phyloP scores from a whole-genome alignment of 805 yeast genomes.

The Metschnikowia hibisci region DNA sequence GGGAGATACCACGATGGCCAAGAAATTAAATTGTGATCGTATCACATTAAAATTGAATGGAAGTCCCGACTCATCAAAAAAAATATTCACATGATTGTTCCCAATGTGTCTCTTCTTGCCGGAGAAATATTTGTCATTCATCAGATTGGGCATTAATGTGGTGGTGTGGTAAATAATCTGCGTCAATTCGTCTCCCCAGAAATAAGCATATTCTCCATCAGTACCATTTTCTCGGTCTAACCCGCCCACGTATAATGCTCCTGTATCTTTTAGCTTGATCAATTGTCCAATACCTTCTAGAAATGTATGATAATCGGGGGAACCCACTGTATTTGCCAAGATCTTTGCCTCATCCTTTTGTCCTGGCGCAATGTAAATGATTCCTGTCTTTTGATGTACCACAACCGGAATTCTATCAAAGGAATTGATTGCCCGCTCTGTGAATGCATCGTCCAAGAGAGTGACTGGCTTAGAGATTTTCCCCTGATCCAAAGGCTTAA shows the following conservation, averaged over 20 bases:
- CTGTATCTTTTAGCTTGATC: constrained; percentile 50
- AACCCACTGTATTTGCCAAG: constrained; percentile 60
- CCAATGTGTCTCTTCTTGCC: constrained; percentile 83
- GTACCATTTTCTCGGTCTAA: constrained; percentile 62
- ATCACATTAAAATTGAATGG: constrained; percentile 69
- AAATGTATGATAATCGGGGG: constrained; percentile 57
- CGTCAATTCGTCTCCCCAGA: constrained; percentile 66
- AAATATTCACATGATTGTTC: constrained; percentile 76
- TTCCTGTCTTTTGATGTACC: constrained; percentile 74
- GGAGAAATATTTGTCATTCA: constrained; percentile 40
- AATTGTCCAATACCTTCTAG: constrained; percentile 56
- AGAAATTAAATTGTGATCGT: constrained; percentile 76
- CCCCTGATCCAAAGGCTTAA: constrained; percentile 39
- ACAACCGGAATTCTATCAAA: constrained; percentile 76
- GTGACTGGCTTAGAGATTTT: constrained; percentile 43
- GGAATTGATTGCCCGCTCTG: constrained; percentile 48
- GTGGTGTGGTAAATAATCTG: constrained; percentile 78
- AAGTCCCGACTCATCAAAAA: constrained; percentile 66
- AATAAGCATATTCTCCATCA: constrained; percentile 74
- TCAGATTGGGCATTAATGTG: constrained; percentile 69
- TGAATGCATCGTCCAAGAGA: constrained; percentile 45
- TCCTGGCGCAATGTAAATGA: constrained; percentile 66
- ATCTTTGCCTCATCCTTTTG: constrained; percentile 65
- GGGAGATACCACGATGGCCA: constrained; percentile 76
- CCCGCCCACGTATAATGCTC: constrained; percentile 66